A percentile compares a stretch with the other conserved stretches of the same genome.
Evolutionary conservation across 2,329 filamentous ascomycete species (phyloP).

Genomic region (Cladosporium sp.): DNA sequence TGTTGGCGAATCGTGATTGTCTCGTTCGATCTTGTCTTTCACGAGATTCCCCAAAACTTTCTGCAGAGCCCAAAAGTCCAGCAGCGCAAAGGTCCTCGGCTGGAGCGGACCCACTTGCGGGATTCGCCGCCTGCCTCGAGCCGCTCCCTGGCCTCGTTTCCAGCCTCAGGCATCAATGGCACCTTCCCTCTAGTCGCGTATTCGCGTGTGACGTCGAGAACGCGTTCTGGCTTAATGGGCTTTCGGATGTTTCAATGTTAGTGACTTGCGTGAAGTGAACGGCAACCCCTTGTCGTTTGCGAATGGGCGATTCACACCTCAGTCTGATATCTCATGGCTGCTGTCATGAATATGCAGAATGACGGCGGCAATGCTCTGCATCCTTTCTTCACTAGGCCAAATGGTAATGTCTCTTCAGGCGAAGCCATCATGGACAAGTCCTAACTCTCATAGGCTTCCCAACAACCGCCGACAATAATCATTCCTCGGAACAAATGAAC

Average conservation of each 20-base stretch:
- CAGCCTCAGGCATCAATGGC: no score
- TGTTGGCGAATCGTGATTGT: background rate
- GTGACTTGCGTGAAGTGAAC: background rate
- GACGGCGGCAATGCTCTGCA: constrained; percentile 18
- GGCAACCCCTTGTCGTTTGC: background rate
- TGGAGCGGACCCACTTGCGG: background rate
- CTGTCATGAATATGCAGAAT: constrained; percentile 11
- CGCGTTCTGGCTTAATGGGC: no score
- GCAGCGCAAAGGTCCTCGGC: background rate
- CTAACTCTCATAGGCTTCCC: constrained; percentile 10
- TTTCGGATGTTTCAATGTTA: background rate
- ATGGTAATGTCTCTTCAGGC: constrained; percentile 12
- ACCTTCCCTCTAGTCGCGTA: no score
- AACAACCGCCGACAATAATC: background rate
- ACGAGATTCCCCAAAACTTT: constrained; percentile 7
- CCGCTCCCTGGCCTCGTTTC: background rate
- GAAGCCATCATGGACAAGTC: constrained; percentile 9
- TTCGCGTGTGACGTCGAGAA: background rate
- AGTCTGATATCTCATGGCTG: constrained; percentile 5
- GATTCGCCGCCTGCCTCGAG: background rate
- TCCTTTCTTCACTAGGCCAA: constrained; percentile 26
- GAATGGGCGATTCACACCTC: no score
- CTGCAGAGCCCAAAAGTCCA: background rate
- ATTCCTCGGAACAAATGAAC: background rate
- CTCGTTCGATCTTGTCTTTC: constrained; percentile 6